phyloP scores from a whole-genome alignment of 129 eudicot genomes.

The Chrysanthemum seticuspe region DNA sequence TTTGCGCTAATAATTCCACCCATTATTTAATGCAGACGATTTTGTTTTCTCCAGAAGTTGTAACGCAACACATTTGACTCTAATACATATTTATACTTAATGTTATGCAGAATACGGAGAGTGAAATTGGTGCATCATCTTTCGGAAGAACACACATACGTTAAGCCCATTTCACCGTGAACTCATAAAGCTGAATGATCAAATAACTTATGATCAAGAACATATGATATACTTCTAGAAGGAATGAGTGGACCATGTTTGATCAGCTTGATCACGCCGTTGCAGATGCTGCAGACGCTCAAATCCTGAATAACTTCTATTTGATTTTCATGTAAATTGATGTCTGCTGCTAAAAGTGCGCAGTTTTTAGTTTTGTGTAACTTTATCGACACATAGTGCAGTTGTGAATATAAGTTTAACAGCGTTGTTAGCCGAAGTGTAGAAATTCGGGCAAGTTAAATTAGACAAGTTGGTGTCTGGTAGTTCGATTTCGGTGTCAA shows the following conservation, averaged over 20 bases:
- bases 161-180: conserved; percentile 25
- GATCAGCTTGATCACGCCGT: conserved; percentile 29
- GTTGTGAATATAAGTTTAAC: not conserved
- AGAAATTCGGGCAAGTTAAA: conserved; percentile 20
- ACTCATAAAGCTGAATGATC: conserved; percentile 19
- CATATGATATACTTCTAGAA: not conserved
- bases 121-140: conserved; percentile 77
- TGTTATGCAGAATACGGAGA: conserved; percentile 67
- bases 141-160: conserved; percentile 88
- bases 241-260: conserved; percentile 18
- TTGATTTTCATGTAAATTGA: conserved; percentile 19
- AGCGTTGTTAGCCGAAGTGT: not conserved
- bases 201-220: conserved; percentile 1
- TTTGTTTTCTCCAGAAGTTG: too few relatives aligned
- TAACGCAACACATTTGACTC: not conserved
- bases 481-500: conserved; percentile 16
- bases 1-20: too few relatives aligned
- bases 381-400: too few relatives aligned
- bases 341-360: conserved; percentile 9
- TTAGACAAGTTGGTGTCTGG: not conserved
- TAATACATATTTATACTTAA: conserved; percentile 4
- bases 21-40: too few relatives aligned
- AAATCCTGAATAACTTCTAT: conserved; percentile 6
- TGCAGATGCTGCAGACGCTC: not conserved
- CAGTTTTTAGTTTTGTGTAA: conserved; percentile 19